Evolutionary conservation across 1,139 yeast genomes (phyloP), one percentile per base, ranked within the genome.

Genomic region (Lodderomyces theae): DNA sequence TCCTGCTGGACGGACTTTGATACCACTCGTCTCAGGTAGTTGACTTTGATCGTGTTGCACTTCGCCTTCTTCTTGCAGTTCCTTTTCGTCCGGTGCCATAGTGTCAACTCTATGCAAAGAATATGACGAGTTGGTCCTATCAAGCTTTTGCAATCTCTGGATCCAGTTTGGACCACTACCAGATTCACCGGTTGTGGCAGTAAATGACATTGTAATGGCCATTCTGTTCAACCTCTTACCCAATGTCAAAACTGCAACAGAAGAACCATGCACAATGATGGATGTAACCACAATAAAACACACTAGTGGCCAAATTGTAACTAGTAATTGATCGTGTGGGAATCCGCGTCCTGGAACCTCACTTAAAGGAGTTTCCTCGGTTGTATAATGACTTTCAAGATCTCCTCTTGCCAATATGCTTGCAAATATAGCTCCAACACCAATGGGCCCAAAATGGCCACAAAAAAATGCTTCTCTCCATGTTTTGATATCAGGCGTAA

Each of bases 381-480:
- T 71, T 10, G 78, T 72, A 47, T 54, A 67, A 48, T 66, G 69
- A 10, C 68, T 71, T 56, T 88, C 96, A 36, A 92, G 70, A 50
- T 86, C 92, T 13, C 80, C 79, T 50, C 94, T 76, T 1, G 96
- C 92, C 51, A 90, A 68, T 44, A 92, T 84, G 11, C 90, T 82
- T 16, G 96, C 95, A 64, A 87, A 92, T 16, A 92, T 78, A 1
- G 97, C 97, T 49, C 97, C 97, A 9, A 92, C 98, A 42, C 98
- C 98, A 58, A 92, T 88, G 8, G 98, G 98, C 35, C 98, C 98
- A 61, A 92, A 92, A 66, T 92, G 97, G 17, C 97, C 97, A 61
- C 95, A 90, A 57, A 92, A 89, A 6, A 92, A 58, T 0, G 97
- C 97, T 58, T 92, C 97, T 62, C 96, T 79, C 97, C 97, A 90